Conservation (phyloP, 345 rosid species). For the Diplotaxis tenuifolia region DNA sequence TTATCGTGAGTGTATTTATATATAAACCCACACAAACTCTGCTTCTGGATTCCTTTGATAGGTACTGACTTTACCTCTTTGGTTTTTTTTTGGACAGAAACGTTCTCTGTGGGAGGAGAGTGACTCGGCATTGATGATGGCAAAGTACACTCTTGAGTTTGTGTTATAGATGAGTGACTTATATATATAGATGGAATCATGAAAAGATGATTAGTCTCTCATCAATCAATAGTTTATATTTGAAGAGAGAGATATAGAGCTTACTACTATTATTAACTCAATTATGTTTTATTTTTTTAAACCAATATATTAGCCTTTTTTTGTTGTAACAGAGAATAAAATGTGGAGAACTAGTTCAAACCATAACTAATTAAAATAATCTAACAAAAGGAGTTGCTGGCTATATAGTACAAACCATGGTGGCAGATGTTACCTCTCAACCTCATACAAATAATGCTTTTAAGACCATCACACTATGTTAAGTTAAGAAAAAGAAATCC, state of each 20-base stretch:
- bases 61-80: conserved; percentile 8
- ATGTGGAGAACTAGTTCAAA: not conserved
- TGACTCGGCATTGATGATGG: conserved; percentile 32
- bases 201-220: conserved; percentile 30
- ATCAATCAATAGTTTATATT: conserved; percentile 27
- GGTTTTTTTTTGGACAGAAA: conserved; percentile 22
- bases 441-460: conserved; percentile 10
- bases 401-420: conserved; percentile 28
- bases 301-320: conserved; percentile 21
- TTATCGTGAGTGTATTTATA: conserved; percentile 62
- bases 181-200: conserved; percentile 5
- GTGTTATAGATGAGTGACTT: conserved; percentile 23
- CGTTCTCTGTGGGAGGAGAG: conserved; percentile 39
- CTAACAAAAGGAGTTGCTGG: conserved; percentile 22
- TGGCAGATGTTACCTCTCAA: conserved; percentile 18
- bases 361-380: conserved; percentile 13
- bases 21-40: conserved; percentile 15
- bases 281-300: conserved; percentile 23
- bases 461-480: conserved; percentile 17
- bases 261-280: conserved; percentile 11
- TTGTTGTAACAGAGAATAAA: conserved; percentile 6
- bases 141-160: conserved; percentile 23
- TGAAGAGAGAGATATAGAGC: conserved; percentile 12
- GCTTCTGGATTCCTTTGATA: not conserved
- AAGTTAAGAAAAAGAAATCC: not conserved